Evolutionary conservation across 768 basidiomycete species (phyloP).

Genomic region (Ramaria sp.): DNA sequence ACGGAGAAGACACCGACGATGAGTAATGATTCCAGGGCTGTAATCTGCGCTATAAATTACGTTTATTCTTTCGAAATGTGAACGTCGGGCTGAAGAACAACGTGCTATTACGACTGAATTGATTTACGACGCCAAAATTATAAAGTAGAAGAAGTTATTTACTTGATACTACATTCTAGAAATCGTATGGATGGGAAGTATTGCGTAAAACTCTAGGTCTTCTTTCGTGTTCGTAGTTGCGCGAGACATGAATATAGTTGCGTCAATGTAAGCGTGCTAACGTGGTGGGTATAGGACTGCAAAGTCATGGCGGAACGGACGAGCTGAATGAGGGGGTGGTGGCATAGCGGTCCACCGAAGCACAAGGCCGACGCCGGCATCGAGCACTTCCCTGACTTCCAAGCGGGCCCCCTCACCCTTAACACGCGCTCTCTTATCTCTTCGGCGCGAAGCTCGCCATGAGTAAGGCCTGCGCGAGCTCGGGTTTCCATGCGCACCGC

Average conservation of each 20-base stretch:
- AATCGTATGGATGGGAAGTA: no score
- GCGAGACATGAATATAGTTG: no score
- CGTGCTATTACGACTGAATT: no score
- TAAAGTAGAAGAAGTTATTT: no score
- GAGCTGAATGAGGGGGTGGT: not conserved
- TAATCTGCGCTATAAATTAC: not conserved
- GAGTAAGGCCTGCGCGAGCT: constrained; percentile 65
- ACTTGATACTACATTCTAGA: no score
- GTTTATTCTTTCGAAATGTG: not conserved
- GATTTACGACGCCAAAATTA: no score
- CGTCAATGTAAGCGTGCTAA: not conserved
- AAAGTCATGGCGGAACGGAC: not conserved
- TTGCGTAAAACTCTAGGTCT: no score
- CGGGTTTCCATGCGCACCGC: constrained; percentile 75
- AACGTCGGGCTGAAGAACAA: not conserved
- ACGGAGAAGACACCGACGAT: constrained; percentile 34
- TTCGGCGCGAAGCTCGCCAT: constrained; percentile 58
- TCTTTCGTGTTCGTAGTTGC: no score
- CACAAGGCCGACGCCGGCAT: not conserved
- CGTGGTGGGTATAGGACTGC: not conserved
- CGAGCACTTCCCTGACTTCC: not conserved
- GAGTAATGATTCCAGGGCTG: constrained; percentile 17
- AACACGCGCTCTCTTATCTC: constrained; percentile 23
- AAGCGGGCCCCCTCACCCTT: not conserved
- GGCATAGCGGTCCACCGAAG: not conserved